Evolutionary conservation across 441 rosid genomes (phyloP).

Genomic region (Macaranga tanarius): DNA sequence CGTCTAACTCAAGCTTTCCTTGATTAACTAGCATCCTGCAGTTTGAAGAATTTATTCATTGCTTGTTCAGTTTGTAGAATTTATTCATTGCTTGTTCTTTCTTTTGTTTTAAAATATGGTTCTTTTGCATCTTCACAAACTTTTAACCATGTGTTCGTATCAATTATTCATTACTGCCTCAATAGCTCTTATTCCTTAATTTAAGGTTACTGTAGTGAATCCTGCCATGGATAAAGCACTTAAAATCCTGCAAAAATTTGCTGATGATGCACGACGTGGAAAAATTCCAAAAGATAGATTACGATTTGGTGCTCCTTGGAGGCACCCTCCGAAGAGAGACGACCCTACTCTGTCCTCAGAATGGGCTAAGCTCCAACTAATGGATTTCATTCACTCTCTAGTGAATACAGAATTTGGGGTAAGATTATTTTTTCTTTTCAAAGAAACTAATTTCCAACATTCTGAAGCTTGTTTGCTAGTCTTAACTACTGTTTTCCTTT

Average conservation of each 20-base stretch:
- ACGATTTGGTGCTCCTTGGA: constrained; percentile 92
- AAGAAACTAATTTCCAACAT: background rate
- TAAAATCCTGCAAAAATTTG: constrained; percentile 62
- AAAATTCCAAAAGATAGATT: constrained; percentile 59
- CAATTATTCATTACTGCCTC: constrained; percentile 5
- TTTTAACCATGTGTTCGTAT: background rate
- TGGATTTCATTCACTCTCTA: constrained; percentile 86
- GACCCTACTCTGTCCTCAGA: constrained; percentile 37
- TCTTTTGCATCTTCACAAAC: constrained; percentile 6
- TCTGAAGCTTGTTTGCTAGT: background rate
- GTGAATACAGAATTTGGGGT: constrained; percentile 81
- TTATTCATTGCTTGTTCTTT: background rate
- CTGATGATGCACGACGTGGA: constrained; percentile 62
- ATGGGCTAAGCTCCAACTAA: constrained; percentile 94
- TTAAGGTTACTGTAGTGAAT: constrained; percentile 76
- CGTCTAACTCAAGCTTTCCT: background rate
- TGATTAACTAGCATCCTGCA: background rate
- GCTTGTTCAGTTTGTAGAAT: too few relatives aligned
- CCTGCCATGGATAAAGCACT: constrained; percentile 88
- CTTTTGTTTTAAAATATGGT: background rate
- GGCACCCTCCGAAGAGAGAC: constrained; percentile 70
- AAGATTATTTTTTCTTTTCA: constrained; percentile 4
- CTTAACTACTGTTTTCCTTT: background rate
- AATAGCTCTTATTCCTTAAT: constrained; percentile 4
- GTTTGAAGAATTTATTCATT: too few relatives aligned